Conservation (phyloP, 179 eudicot genomes). For the Nepenthes alata region DNA sequence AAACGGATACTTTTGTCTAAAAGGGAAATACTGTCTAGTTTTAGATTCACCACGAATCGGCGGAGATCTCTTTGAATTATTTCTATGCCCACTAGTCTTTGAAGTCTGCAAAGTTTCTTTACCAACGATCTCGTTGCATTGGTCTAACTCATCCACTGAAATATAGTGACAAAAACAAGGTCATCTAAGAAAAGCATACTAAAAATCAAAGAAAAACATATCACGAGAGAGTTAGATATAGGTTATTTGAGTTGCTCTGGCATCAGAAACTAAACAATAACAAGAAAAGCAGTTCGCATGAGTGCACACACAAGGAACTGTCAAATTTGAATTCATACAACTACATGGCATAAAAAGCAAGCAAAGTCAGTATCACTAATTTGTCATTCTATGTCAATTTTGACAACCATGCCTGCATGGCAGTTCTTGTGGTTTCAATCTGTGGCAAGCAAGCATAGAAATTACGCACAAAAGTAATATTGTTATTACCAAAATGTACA, state of each 20-base stretch:
- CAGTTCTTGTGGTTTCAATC: too few species aligned
- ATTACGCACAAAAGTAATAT: too few species aligned
- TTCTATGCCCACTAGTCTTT: conserved; percentile 20
- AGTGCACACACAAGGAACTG: too few species aligned
- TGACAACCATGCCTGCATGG: too few species aligned
- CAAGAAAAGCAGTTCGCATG: too few species aligned
- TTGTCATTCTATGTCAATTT: too few species aligned
- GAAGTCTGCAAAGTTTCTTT: conserved; percentile 35
- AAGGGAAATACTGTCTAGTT: conserved; percentile 60
- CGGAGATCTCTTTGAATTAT: conserved; percentile 27
- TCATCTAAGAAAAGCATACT: conserved; percentile 4
- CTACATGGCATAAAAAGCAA: too few species aligned
- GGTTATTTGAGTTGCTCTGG: background rate
- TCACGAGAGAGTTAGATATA: background rate
- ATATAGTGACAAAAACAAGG: conserved; percentile 6
- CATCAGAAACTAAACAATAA: too few species aligned
- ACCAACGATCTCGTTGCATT: conserved; percentile 81
- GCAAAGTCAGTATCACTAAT: too few species aligned
- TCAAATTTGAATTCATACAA: too few species aligned
- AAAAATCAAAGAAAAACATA: background rate
- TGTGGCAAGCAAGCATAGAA: too few species aligned
- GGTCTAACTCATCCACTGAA: conserved; percentile 79
- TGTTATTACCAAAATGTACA: too few species aligned
- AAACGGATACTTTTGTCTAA: conserved; percentile 67
- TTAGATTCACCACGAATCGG: conserved; percentile 30